phyloP scores from a whole-genome alignment of 352 stramenopile species.

The Phytopythium oedochilum region DNA sequence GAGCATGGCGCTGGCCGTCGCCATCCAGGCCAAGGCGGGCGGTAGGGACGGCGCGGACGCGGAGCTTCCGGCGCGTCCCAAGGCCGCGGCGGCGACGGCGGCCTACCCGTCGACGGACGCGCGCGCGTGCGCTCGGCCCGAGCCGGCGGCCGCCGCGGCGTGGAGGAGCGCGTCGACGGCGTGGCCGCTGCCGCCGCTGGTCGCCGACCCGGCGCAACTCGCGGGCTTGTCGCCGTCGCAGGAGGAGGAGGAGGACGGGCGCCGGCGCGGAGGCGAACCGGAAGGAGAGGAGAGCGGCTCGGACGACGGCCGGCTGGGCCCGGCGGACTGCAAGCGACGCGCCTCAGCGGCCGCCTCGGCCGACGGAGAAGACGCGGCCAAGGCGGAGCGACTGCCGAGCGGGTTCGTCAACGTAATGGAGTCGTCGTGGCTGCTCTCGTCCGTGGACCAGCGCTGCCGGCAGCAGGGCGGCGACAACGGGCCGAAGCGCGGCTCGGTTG shows the following conservation, averaged over 20 bases:
- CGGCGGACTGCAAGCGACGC: neutral
- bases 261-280: neutral
- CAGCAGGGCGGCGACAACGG: slow-evolving; percentile 2
- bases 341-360: neutral
- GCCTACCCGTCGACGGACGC: neutral
- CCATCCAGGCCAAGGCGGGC: slow-evolving; percentile 25
- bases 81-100: neutral
- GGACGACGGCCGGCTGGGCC: neutral
- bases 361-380: neutral
- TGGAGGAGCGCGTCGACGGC: slow-evolving; percentile 1
- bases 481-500: slow-evolving; percentile 22
- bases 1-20: slow-evolving; percentile 58
- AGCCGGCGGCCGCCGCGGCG: neutral
- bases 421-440: slow-evolving; percentile 64
- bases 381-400: slow-evolving; percentile 12
- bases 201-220: neutral
- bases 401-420: slow-evolving; percentile 77
- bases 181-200: neutral
- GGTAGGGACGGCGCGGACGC: slow-evolving; percentile 16
- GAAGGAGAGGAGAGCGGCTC: slow-evolving; percentile 4
- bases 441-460: slow-evolving; percentile 52
- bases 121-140: neutral
- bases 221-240: neutral
- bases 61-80: slow-evolving; percentile 3
- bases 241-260: neutral